phyloP scores from a whole-genome alignment of 1,284 basidiomycete species.

The Volvariella volvacea region DNA sequence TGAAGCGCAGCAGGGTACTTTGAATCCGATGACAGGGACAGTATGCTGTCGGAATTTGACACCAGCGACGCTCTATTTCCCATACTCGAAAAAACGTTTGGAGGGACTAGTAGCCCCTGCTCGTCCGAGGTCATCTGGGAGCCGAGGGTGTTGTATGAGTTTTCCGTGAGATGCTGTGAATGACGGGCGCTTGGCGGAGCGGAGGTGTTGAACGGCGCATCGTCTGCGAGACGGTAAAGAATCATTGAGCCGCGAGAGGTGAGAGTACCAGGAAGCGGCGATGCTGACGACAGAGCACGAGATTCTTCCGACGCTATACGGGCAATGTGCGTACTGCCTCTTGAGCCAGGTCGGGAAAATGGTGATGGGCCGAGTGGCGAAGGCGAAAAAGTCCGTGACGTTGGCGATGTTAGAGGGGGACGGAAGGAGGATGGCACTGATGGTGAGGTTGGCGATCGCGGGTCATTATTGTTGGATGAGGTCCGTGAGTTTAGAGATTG shows the following conservation, averaged over 20 bases:
- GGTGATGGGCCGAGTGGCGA: neutral
- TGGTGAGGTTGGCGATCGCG: neutral
- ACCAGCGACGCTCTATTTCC: conserved; percentile 14
- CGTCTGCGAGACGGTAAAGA: conserved; percentile 22
- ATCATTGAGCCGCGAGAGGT: conserved; percentile 22
- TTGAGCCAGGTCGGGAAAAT: neutral
- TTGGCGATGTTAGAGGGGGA: neutral
- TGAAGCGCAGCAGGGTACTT: conserved; percentile 22
- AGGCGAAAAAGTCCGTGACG: neutral
- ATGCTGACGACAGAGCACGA: neutral
- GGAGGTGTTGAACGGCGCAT: neutral
- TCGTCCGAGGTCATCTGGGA: conserved; percentile 3
- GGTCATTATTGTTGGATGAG: neutral
- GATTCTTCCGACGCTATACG: neutral
- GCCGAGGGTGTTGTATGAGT: neutral
- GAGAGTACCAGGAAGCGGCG: neutral
- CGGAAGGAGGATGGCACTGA: neutral
- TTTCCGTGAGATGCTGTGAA: neutral
- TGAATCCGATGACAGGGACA: conserved; percentile 23
- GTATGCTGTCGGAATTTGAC: conserved; percentile 19
- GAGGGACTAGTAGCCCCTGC: conserved; percentile 13
- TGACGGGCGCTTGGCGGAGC: neutral
- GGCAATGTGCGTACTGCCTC: neutral
- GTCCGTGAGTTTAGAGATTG: too few species aligned
- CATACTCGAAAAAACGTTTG: conserved; percentile 5